These are phyloP conservation scores for Colletotrichum viniferum DNA, from an alignment of 2,329 filamentous ascomycete genomes.

Conservation along the genomic window DNA sequence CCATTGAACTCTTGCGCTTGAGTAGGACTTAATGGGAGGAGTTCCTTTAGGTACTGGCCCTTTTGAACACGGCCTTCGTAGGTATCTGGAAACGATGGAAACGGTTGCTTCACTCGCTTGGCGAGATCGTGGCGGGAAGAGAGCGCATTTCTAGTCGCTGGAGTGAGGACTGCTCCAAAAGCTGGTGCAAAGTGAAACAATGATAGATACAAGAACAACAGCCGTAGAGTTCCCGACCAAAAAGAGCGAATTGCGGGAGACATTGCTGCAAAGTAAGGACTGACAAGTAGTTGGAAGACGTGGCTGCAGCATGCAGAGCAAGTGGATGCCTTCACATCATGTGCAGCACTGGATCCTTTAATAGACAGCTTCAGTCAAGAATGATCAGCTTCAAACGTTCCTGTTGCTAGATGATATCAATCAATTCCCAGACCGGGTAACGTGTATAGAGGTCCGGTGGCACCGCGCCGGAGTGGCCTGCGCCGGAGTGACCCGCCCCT, in stretches of 20 bases:
- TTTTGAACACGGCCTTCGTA: not conserved
- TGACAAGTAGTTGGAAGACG: not conserved
- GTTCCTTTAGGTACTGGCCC: not conserved
- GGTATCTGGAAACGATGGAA: not conserved
- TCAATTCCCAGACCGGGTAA: rapidly evolving
- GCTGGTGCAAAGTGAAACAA: not conserved
- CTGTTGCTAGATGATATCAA: not conserved
- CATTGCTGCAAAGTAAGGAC: not conserved
- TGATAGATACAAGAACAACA: not conserved
- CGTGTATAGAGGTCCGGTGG: not conserved
- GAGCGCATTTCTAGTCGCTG: not conserved
- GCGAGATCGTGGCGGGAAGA: not conserved
- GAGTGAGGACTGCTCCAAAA: not conserved
- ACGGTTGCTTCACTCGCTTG: not conserved
- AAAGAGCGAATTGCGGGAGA: not conserved
- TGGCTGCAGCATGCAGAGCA: not conserved
- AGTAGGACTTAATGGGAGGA: not conserved
- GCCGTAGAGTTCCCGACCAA: not conserved
- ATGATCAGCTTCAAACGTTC: rapidly evolving
- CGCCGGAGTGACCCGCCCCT: no score
- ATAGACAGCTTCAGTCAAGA: not conserved
- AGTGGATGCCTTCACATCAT: not conserved
- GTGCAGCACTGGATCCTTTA: not conserved
- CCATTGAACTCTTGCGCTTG: not conserved
- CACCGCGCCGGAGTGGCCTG: not conserved